Percentiles rank a stretch among this genome's conserved stretches.
phyloP scores from a whole-genome alignment of 805 yeast species.

The Cyberlindnera maritima region DNA sequence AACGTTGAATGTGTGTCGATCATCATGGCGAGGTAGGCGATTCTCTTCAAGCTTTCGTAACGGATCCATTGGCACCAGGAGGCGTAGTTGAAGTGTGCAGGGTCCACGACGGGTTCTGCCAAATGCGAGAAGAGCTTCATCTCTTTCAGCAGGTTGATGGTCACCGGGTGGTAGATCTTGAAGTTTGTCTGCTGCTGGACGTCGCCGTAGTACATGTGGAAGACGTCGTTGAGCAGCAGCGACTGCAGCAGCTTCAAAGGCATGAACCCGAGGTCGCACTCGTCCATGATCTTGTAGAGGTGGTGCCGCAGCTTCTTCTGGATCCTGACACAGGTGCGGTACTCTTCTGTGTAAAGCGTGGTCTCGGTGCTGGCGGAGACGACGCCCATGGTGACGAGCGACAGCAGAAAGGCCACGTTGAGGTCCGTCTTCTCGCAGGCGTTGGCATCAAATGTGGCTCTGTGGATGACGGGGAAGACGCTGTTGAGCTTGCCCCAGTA shows the following conservation, averaged over 20 bases:
- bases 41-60: conserved; percentile 43
- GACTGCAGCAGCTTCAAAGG: conserved; percentile 27
- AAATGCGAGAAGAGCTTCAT: conserved; percentile 15
- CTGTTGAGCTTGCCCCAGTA: conserved; percentile 37
- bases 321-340: conserved; percentile 15
- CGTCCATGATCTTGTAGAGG: conserved; percentile 14
- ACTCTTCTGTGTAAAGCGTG: conserved; percentile 4
- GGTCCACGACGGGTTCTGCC: conserved; percentile 13
- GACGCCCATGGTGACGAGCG: conserved; percentile 22
- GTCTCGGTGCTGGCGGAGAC: conserved; percentile 14
- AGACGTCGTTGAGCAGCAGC: conserved; percentile 26
- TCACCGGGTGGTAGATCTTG: conserved; percentile 26
- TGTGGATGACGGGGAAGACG: conserved; percentile 39
- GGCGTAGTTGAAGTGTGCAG: conserved; percentile 7
- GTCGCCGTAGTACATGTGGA: conserved; percentile 28
- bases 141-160: conserved; percentile 22
- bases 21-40: conserved; percentile 40
- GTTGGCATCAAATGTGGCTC: conserved; percentile 29
- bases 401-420: conserved; percentile 14
- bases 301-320: conserved; percentile 23
- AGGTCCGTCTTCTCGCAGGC: conserved; percentile 1
- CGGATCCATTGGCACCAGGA: conserved; percentile 46
- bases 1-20: conserved; percentile 40
- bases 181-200: conserved; percentile 15
- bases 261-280: conserved; percentile 13